These are phyloP conservation scores for Vigna hirtella DNA, from an alignment of 306 rosid genomes.

Conservation along the genomic window DNA sequence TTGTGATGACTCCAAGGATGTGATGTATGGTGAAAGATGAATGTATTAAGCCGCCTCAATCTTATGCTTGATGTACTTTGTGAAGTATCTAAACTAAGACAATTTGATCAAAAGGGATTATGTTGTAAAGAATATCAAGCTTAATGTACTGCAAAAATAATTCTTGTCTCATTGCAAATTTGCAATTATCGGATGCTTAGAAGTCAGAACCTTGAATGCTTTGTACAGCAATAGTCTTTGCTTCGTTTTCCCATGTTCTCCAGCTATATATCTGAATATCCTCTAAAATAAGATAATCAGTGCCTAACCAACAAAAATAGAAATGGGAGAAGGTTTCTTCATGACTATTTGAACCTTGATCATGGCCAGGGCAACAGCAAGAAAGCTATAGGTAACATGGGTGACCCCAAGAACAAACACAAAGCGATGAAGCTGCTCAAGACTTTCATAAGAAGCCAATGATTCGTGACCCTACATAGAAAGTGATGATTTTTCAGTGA, in stretches of 20 bases:
- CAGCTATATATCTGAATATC: constrained; percentile 87
- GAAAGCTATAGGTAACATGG: constrained; percentile 80
- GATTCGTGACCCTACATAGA: constrained; percentile 78
- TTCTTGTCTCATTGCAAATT: not conserved
- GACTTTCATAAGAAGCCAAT: constrained; percentile 85
- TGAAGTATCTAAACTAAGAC: constrained; percentile 56
- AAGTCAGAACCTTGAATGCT: constrained; percentile 62
- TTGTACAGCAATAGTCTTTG: constrained; percentile 64
- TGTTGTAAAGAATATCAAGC: constrained; percentile 6
- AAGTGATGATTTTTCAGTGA: constrained; percentile 35
- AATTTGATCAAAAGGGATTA: constrained; percentile 25
- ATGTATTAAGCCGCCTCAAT: constrained; percentile 72
- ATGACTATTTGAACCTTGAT: constrained; percentile 68
- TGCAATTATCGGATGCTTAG: constrained; percentile 21
- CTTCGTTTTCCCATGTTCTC: constrained; percentile 94
- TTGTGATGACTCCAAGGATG: constrained; percentile 90
- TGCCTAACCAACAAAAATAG: constrained; percentile 2
- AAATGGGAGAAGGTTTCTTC: constrained; percentile 21
- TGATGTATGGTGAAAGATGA: constrained; percentile 71
- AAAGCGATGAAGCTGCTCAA: constrained; percentile 93
- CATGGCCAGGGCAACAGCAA: constrained; percentile 78
- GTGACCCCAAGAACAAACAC: constrained; percentile 86
- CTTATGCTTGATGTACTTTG: constrained; percentile 45
- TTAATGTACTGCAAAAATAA: constrained; percentile 12
- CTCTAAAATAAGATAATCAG: constrained; percentile 9